phyloP scores from a whole-genome alignment of 352 stramenopile genomes.

The Phytophthora pisi region DNA sequence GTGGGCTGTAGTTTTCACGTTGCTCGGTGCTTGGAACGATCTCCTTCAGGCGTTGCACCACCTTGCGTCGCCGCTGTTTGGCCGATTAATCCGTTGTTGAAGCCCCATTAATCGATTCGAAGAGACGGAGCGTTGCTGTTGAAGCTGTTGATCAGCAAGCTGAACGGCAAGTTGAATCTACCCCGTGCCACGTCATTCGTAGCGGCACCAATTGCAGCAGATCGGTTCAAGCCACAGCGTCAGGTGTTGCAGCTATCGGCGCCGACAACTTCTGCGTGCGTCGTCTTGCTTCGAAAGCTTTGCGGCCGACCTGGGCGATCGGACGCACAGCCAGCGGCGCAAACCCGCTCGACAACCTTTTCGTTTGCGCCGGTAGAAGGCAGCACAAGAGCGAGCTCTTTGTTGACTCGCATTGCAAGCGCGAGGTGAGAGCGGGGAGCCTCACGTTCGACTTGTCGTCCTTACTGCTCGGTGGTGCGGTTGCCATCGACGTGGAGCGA shows the following conservation, averaged over 20 bases:
- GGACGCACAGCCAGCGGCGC: not conserved
- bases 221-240: conserved; percentile 12
- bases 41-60: not conserved
- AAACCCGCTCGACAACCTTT: not conserved
- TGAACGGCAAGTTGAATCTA: conserved; percentile 26
- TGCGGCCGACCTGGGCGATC: not conserved
- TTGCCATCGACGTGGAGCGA: not conserved
- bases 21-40: not conserved
- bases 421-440: conserved; percentile 6
- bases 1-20: not conserved
- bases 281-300: conserved; percentile 5
- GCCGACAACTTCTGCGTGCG: not conserved
- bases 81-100: conserved; percentile 24
- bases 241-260: not conserved
- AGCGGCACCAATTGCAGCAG: conserved; percentile 6
- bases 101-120: conserved; percentile 26
- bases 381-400: conserved; percentile 35
- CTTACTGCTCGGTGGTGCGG: not conserved
- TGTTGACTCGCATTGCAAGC: not conserved
- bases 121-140: conserved; percentile 30
- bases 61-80: not conserved
- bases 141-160: conserved; percentile 25
- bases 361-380: conserved; percentile 32
- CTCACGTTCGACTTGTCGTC: conserved; percentile 4
- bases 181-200: conserved; percentile 8